Evolutionary conservation across 2,329 filamentous ascomycete species (phyloP).

Genomic region (Elsinoe australis): DNA sequence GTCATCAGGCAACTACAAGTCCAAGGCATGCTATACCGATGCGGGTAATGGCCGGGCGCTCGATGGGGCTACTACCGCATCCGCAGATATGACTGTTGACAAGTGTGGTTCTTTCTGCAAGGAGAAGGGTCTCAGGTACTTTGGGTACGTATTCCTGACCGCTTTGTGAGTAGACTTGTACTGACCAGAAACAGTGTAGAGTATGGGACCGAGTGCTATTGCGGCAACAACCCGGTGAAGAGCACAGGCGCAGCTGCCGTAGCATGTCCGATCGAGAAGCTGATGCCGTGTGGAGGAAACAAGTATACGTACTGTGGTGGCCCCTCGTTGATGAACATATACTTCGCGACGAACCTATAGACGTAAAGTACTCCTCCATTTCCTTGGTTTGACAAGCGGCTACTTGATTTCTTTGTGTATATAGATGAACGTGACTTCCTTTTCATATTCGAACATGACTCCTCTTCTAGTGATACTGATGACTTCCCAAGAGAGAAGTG

Average conservation of each 20-base stretch:
- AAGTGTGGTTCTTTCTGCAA: slow-evolving; percentile 9
- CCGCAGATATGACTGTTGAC: slow-evolving; percentile 15
- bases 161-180: not conserved
- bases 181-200: slow-evolving; percentile 3
- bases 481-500: no score
- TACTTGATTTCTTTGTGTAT: no score
- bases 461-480: no score
- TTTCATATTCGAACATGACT: no score
- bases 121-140: not conserved
- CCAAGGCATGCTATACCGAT: slow-evolving; percentile 7
- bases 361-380: no score
- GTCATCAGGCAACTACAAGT: slow-evolving; percentile 18
- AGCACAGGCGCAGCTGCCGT: slow-evolving; percentile 20
- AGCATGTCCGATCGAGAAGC: slow-evolving; percentile 21
- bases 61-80: not conserved
- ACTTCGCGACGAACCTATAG: slow-evolving; percentile 19
- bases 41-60: slow-evolving; percentile 11
- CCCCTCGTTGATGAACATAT: slow-evolving; percentile 27
- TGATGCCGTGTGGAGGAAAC: slow-evolving; percentile 28
- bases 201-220: slow-evolving; percentile 11
- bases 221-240: slow-evolving; percentile 22
- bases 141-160: not conserved
- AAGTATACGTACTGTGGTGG: slow-evolving; percentile 27
- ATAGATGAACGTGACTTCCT: no score
- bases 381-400: no score